Evolutionary conservation across 2,329 filamentous ascomycete genomes (phyloP).

Genomic region (Fusarium tricinctum): DNA sequence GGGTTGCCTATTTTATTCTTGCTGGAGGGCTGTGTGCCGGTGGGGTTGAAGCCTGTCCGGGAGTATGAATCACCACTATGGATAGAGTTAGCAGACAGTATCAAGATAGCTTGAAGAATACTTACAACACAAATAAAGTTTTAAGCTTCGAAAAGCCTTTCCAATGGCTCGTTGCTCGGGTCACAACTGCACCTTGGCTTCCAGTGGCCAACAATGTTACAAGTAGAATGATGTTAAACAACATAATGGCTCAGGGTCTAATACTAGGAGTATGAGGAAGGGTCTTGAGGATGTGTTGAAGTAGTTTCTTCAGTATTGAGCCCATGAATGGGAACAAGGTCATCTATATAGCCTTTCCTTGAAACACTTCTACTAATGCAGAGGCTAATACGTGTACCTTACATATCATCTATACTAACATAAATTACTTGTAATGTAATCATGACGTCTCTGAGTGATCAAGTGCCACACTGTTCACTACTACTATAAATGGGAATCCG

Average conservation of each 20-base stretch:
- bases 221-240: not conserved
- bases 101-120: rapidly evolving
- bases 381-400: not conserved
- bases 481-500: not conserved
- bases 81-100: not conserved
- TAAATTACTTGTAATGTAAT: not conserved
- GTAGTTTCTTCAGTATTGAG: too few species aligned
- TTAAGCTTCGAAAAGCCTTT: not conserved
- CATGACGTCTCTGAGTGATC: not conserved
- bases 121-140: not conserved
- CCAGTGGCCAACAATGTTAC: not conserved
- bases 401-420: not conserved
- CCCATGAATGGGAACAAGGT: not conserved
- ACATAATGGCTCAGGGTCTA: not conserved
- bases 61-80: not conserved
- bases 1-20: not conserved
- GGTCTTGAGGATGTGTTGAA: too few species aligned
- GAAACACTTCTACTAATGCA: rapidly evolving
- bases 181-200: not conserved
- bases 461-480: not conserved
- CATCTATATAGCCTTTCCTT: not conserved
- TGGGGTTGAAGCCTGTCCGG: not conserved
- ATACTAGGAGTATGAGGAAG: too few species aligned
- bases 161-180: not conserved
- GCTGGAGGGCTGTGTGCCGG: not conserved